phyloP scores from a whole-genome alignment of 768 basidiomycete species.

The Xerocomellus chrysenteron region DNA sequence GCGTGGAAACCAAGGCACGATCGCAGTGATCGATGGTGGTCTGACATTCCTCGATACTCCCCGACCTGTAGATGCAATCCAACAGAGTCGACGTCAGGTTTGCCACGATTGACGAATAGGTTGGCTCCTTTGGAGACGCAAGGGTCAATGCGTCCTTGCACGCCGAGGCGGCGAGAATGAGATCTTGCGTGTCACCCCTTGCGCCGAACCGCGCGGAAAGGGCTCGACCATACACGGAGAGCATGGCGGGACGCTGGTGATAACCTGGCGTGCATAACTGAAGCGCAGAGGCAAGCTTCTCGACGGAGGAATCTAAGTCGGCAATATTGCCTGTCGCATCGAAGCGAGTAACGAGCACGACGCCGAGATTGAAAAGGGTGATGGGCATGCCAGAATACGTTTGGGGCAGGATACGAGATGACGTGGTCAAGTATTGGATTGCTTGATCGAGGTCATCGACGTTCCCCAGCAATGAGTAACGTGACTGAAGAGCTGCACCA shows the following conservation, averaged over 20 bases:
- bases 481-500: conserved; percentile 17
- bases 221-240: conserved; percentile 10
- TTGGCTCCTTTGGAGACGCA: neutral
- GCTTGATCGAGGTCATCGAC: conserved; percentile 23
- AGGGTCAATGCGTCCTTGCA: conserved; percentile 18
- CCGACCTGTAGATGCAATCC: conserved; percentile 3
- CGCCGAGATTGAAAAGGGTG: conserved; percentile 17
- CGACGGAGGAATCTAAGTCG: conserved; percentile 20
- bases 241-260: conserved; percentile 2
- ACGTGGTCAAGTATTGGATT: conserved; percentile 20
- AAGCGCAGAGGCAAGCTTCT: conserved; percentile 14
- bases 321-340: conserved; percentile 1
- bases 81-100: conserved; percentile 7
- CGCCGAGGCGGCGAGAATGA: conserved; percentile 11
- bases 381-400: conserved; percentile 2
- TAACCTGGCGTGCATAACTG: conserved; percentile 7
- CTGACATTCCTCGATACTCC: conserved; percentile 17
- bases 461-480: conserved; percentile 12
- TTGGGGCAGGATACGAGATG: conserved; percentile 13
- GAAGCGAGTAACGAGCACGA: conserved; percentile 7
- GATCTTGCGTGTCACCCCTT: conserved; percentile 16
- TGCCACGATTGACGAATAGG: conserved; percentile 1
- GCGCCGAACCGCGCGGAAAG: conserved; percentile 15
- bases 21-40: conserved; percentile 23
- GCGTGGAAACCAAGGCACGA: conserved; percentile 7